Evolutionary conservation across 2,329 filamentous ascomycete species (phyloP).

Genomic region (Peltaster fructicola): DNA sequence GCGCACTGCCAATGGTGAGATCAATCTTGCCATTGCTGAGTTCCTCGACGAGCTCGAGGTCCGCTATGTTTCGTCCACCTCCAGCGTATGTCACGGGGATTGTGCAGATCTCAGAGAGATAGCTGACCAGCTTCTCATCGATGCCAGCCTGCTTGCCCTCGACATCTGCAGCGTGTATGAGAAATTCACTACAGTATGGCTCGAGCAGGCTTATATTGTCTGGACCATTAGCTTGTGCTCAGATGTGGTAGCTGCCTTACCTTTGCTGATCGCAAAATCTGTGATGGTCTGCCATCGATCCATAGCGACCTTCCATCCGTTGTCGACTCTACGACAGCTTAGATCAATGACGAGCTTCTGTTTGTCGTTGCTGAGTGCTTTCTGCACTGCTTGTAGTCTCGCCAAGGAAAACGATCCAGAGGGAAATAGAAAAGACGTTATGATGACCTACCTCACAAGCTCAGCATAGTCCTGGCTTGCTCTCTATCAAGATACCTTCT

Average conservation of each 20-base stretch:
- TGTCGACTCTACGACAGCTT: constrained; percentile 62
- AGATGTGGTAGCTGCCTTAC: constrained; percentile 27
- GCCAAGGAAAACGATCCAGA: constrained; percentile 62
- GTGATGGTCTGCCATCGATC: constrained; percentile 98
- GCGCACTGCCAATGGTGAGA: constrained; percentile 84
- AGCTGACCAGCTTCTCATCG: constrained; percentile 64
- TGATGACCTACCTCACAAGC: constrained; percentile 58
- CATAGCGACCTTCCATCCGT: constrained; percentile 92
- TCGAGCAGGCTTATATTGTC: constrained; percentile 67
- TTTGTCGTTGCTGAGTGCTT: constrained; percentile 54
- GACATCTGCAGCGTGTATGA: constrained; percentile 93
- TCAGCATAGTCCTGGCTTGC: not conserved
- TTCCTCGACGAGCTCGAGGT: constrained; percentile 63
- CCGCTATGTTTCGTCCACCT: constrained; percentile 65
- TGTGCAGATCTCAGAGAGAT: constrained; percentile 66
- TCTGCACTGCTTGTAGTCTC: constrained; percentile 56
- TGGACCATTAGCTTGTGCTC: constrained; percentile 19
- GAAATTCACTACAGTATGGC: constrained; percentile 87
- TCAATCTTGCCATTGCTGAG: constrained; percentile 72
- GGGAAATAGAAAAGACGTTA: constrained; percentile 90
- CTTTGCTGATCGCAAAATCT: constrained; percentile 81
- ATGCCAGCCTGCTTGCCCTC: constrained; percentile 86
- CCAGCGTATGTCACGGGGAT: constrained; percentile 95
- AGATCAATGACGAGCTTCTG: constrained; percentile 83
- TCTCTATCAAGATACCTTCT: constrained; percentile 53